Conservation (phyloP, 441 rosid species). For the Populus hybrid region DNA sequence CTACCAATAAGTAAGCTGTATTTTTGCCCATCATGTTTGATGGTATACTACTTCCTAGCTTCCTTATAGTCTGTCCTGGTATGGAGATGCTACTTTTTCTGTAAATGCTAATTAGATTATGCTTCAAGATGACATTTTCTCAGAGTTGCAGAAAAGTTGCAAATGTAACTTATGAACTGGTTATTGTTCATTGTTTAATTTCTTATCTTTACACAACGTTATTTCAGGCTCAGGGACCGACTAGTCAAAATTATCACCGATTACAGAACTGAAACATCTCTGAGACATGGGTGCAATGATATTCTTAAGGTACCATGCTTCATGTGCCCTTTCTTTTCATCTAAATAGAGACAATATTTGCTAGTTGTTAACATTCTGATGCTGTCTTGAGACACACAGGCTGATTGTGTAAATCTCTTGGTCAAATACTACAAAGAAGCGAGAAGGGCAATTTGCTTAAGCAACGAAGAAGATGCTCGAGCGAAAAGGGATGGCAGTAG, state of each 20-base stretch:
- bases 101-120: background rate
- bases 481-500: constrained; percentile 43
- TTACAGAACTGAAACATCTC: constrained; percentile 97
- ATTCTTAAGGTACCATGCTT: constrained; percentile 73
- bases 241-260: constrained; percentile 93
- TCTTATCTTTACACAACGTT: background rate
- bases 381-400: constrained; percentile 41
- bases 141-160: background rate
- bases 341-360: background rate
- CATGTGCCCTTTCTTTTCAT: constrained; percentile 4
- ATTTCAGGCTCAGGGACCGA: constrained; percentile 83
- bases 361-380: constrained; percentile 17
- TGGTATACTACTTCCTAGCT: background rate
- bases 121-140: background rate
- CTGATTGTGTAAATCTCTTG: constrained; percentile 86
- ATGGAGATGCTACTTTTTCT: background rate
- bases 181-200: background rate
- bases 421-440: constrained; percentile 93
- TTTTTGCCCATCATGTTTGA: background rate
- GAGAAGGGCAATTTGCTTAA: constrained; percentile 65
- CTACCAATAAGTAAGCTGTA: background rate
- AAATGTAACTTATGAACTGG: background rate
- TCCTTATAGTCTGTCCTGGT: background rate
- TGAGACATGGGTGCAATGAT: constrained; percentile 95
- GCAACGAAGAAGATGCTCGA: constrained; percentile 59